Conservation (phyloP, 306 rosid genomes). For the Cucurbita argyrosperma region DNA sequence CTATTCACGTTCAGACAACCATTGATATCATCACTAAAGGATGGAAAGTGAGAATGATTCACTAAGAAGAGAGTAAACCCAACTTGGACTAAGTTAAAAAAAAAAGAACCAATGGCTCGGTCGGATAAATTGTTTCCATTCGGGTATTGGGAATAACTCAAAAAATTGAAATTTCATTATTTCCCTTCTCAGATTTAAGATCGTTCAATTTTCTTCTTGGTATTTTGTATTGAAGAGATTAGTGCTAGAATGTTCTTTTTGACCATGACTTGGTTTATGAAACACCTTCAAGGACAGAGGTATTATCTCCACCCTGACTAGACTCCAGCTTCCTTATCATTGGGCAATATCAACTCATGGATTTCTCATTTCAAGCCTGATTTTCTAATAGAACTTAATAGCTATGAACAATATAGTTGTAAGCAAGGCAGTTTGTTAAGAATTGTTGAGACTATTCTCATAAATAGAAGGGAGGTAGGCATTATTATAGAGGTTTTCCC, state of each 20-base stretch:
- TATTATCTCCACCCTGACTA: neutral
- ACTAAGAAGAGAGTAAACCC: neutral
- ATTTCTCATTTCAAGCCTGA: neutral
- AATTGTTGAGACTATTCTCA: neutral
- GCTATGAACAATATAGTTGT: neutral
- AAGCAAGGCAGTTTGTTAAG: neutral
- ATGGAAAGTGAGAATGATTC: neutral
- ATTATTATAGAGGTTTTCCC: neutral
- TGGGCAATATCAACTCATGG: neutral
- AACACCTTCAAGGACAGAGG: neutral
- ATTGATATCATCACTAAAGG: neutral
- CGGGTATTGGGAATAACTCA: neutral
- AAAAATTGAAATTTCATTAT: neutral
- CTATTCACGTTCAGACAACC: neutral
- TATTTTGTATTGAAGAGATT: neutral
- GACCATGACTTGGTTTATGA: neutral
- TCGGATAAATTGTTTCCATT: neutral
- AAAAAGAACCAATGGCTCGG: neutral
- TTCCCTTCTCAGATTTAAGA: too few relatives aligned
- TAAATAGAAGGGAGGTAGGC: neutral
- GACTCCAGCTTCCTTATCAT: neutral
- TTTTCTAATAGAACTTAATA: neutral
- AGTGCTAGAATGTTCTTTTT: neutral
- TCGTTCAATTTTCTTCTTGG: too few relatives aligned
- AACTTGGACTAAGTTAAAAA: neutral